Evolutionary conservation across 768 basidiomycete genomes (phyloP), one percentile per base, ranked within the genome.

Genomic region (Terana coerulea): DNA sequence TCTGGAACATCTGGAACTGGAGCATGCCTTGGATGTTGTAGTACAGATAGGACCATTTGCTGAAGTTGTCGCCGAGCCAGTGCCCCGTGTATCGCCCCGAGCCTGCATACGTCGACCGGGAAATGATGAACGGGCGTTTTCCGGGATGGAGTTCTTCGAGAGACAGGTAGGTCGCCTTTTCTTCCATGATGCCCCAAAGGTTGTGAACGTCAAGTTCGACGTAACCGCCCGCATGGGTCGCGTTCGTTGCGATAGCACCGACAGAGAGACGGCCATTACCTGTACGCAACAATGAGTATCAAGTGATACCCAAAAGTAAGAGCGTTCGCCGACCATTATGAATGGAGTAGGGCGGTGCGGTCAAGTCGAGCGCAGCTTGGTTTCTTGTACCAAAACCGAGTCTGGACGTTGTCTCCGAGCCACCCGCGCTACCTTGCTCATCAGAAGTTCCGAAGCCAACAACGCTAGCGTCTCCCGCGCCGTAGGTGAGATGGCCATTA

Each of bases 1-100:
- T 84, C 58, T 86, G 84, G 76, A 84, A 91, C 10, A 91, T 68
- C 66, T 90, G 87, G 78, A 91, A 91, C 64, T 90, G 87, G n/a
- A 91, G 74, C n/a, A 88, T 69, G 15, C 87, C 87, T 69, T 89
- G 80, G 47, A 91, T 85, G 55, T 75, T 85, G 60, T 78, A 71
- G 52, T 77, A 72, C 74, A 91, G 75, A 66, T 85, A 88, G 39
- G 78, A 67, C 87, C 89, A 91, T 52, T 77, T 76, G 61, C 84
- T 84, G 63, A 74, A 81, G 62, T 90, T 90, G 66, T 91, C 89
- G 1, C 89, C 87, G 22, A 90, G 75, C 85, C 86, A 87, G 62
- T 87, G 85, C 0, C 84, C 85, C 25, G 81, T 75, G 82, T 83
- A 86, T 59, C 70, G 81, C 12, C 86, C 86, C 0, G 84, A 68